Evolutionary conservation across 805 yeast genomes (phyloP).

Genomic region (Yarrowia sp.): DNA sequence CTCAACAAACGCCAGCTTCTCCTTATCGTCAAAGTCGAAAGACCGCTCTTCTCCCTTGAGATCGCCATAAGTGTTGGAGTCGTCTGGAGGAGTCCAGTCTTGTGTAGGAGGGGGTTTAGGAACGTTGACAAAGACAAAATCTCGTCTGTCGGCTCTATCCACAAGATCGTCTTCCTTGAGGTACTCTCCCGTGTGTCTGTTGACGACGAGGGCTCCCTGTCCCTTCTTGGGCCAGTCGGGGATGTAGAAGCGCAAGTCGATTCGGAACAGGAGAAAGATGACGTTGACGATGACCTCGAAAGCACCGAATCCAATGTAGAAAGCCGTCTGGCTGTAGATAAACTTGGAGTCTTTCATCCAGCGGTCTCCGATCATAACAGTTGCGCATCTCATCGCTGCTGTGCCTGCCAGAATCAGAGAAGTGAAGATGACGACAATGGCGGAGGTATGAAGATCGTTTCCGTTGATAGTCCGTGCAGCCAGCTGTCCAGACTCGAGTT

Average conservation of each 20-base stretch:
- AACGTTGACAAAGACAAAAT: neutral
- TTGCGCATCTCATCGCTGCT: conserved; percentile 38
- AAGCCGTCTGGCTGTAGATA: conserved; percentile 52
- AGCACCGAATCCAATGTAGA: conserved; percentile 69
- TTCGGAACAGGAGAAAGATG: conserved; percentile 59
- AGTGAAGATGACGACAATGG: conserved; percentile 37
- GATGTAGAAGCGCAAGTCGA: conserved; percentile 75
- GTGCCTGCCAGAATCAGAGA: conserved; percentile 33
- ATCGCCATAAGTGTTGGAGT: neutral
- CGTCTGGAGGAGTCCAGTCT: neutral
- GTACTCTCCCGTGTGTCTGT: neutral
- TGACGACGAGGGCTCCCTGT: conserved; percentile 50
- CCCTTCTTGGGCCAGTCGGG: conserved; percentile 55
- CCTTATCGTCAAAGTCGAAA: neutral
- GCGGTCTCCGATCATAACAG: conserved; percentile 33
- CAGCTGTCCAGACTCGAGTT: conserved; percentile 40
- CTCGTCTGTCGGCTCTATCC: neutral
- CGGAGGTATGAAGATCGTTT: conserved; percentile 44
- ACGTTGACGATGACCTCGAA: conserved; percentile 58
- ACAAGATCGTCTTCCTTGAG: neutral
- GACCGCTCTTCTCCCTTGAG: neutral
- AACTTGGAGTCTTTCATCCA: conserved; percentile 27
- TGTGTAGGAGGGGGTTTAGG: neutral
- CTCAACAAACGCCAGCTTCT: neutral
- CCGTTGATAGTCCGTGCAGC: conserved; percentile 42